phyloP scores from a whole-genome alignment of 306 rosid species.

The Clitoria ternatea region DNA sequence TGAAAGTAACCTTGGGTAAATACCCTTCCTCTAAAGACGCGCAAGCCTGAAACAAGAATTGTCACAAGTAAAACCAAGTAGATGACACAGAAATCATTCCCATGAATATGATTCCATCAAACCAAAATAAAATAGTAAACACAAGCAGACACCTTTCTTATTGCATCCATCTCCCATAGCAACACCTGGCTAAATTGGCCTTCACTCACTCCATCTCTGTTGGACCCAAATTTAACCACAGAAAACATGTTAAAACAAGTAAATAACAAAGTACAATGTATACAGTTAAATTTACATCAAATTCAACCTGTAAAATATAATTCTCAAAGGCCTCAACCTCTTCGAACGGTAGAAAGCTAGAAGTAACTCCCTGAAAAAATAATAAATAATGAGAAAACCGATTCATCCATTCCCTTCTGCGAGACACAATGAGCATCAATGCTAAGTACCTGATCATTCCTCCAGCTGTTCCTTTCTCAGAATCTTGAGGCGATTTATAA shows the following conservation, averaged over 20 bases:
- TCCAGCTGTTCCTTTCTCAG: conserved; percentile 35
- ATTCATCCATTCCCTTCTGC: not conserved
- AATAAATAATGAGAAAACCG: not conserved
- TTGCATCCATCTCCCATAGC: conserved; percentile 76
- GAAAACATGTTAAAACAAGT: not conserved
- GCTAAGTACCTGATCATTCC: conserved; percentile 67
- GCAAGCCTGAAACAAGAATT: conserved; percentile 53
- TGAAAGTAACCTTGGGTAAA: conserved; percentile 54
- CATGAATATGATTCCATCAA: no score
- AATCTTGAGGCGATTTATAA: conserved; percentile 18
- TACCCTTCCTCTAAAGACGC: conserved; percentile 41
- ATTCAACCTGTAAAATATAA: conserved; percentile 76
- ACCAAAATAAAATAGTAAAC: no score
- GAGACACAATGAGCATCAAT: not conserved
- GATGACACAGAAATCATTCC: no score
- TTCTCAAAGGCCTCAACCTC: conserved; percentile 37
- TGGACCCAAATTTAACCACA: not conserved
- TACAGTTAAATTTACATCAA: not conserved
- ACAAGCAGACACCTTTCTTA: conserved; percentile 78
- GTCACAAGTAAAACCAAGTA: no score
- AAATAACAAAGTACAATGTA: not conserved
- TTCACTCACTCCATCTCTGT: conserved; percentile 88
- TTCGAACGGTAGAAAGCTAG: conserved; percentile 39
- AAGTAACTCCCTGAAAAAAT: conserved; percentile 52
- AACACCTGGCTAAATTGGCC: conserved; percentile 79